Evolutionary conservation across 805 yeast genomes (phyloP), one percentile per base, ranked within the genome.

Genomic region (Barnettozyma wickerhamii): DNA sequence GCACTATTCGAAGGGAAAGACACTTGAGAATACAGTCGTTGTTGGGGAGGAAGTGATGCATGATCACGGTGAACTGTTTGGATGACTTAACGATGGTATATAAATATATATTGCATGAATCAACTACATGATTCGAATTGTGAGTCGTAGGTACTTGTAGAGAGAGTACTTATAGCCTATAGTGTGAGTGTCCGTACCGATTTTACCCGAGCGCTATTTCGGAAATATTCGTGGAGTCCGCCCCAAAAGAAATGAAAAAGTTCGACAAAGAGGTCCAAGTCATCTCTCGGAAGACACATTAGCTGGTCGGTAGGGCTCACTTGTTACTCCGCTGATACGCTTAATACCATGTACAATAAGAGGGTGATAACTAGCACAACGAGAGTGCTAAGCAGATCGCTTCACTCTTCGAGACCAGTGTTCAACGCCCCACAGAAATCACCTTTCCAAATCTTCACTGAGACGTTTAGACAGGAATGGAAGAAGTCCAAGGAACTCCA

Each of bases 391-490:
- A 40, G 32, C 9, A 55, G 59, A 40, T 44, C 57, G n/a, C 48
- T 57, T 37, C 59, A 54, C 40, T 42, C 51, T 3, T 42, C 58
- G 2, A 29, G 30, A 19, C 39, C 33, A 3, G 37, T 33, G 10
- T 33, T 35, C 13, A 52, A 55, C 34, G 56, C 53, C 21, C 58
- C 60, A 27, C 77, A 71, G 33, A 79, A 80, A 52, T 79, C 95
- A 13, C 98, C 99, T 14, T 66, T 89, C 59, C 89, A 88, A 62
- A 96, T 93, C 41, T 93, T 93, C 62, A 79, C 88, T 50, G 95
- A 93, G 48, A 91, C 98, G 0, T 93, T 93, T 69, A 82, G 76
- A 58, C 72, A 74, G 44, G 99, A 93, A 66, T 90, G 96, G 81
- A 81, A 84, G 60, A 91, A 93, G 62, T 81, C 89, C 37, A 75